phyloP scores from a whole-genome alignment of 345 rosid species.

The Syzygium oleosum region DNA sequence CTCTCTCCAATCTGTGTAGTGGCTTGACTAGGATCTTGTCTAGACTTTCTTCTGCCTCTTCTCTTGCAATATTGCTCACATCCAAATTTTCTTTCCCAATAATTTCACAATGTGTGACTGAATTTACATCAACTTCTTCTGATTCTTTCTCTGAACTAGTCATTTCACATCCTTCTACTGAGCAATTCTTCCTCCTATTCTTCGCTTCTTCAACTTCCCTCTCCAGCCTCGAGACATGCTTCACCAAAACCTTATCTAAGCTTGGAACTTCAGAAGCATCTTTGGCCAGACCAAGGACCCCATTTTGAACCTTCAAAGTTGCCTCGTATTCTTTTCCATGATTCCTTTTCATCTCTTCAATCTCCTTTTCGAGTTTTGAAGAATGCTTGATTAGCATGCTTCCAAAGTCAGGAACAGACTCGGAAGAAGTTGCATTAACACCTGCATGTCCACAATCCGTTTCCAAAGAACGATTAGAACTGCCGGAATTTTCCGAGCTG shows the following conservation, averaged over 20 bases:
- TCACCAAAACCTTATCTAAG: constrained; percentile 68
- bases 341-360: constrained; percentile 24
- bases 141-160: constrained; percentile 2
- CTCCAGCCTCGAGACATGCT: constrained; percentile 71
- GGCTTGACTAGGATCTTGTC: constrained; percentile 58
- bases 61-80: constrained; percentile 12
- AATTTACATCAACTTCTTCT: not conserved
- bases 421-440: constrained; percentile 9
- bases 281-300: not conserved
- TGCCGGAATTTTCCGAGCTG: not conserved
- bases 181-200: constrained; percentile 32
- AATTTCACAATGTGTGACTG: not conserved
- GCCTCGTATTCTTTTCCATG: constrained; percentile 14
- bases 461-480: not conserved
- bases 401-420: constrained; percentile 38
- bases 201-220: constrained; percentile 77
- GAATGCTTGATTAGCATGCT: constrained; percentile 34
- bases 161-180: constrained; percentile 3
- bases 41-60: constrained; percentile 28
- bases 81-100: constrained; percentile 56
- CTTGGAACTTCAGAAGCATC: constrained; percentile 39
- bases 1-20: constrained; percentile 42
- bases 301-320: constrained; percentile 15
- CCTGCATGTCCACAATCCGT: not conserved
- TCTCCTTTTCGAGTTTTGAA: constrained; percentile 37